Percentiles rank a stretch among this genome's conserved stretches.
Evolutionary conservation across 2,329 filamentous ascomycete species (phyloP).

Genomic region (Penicillium sp.): DNA sequence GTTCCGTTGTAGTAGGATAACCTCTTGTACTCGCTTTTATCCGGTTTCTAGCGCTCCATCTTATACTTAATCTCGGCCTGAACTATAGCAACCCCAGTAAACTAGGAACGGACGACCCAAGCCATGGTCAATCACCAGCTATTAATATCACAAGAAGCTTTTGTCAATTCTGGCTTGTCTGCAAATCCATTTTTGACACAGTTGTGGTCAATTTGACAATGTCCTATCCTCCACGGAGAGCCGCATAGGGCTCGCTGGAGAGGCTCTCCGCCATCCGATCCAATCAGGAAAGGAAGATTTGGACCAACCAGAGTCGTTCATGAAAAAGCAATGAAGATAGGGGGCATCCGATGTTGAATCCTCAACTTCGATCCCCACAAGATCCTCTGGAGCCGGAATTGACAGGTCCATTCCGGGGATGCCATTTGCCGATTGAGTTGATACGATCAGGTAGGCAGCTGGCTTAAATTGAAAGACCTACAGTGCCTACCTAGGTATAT

Average conservation of each 20-base stretch:
- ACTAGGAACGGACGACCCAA: slow-evolving; percentile 3
- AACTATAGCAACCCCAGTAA: slow-evolving; percentile 18
- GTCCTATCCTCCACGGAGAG: slow-evolving; percentile 31
- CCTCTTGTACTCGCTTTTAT: background rate
- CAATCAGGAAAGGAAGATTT: slow-evolving; percentile 7
- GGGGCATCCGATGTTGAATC: background rate
- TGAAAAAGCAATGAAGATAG: slow-evolving; percentile 15
- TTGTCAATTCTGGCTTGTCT: background rate
- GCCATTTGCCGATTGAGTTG: slow-evolving; percentile 13
- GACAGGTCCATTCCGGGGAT: slow-evolving; percentile 20
- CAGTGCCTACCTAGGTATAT: background rate
- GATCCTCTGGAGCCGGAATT: slow-evolving; percentile 5
- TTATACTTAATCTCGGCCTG: slow-evolving; percentile 7
- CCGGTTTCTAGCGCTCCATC: background rate
- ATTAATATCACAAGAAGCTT: background rate
- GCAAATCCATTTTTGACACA: background rate
- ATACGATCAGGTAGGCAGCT: background rate
- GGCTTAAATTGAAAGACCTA: background rate
- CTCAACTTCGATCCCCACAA: background rate
- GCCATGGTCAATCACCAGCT: background rate
- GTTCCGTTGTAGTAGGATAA: background rate
- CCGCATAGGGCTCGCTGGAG: slow-evolving; percentile 32
- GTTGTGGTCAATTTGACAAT: slow-evolving; percentile 22
- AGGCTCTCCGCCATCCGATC: slow-evolving; percentile 18
- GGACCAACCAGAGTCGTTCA: slow-evolving; percentile 11